phyloP scores from a whole-genome alignment of 768 basidiomycete species.

The Pholiota conissans region DNA sequence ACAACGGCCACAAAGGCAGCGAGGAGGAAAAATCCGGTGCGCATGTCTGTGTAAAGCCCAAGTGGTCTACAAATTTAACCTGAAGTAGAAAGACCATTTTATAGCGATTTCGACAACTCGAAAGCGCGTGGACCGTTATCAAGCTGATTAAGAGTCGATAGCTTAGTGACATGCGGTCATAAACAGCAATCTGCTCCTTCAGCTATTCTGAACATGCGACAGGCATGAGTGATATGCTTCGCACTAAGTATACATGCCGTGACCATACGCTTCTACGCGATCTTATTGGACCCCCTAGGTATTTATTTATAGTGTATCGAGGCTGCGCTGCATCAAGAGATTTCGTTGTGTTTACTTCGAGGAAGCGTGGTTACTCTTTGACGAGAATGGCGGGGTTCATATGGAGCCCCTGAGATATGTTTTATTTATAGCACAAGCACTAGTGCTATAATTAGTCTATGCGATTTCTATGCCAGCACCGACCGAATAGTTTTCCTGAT shows the following conservation, averaged over 20 bases:
- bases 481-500: background rate
- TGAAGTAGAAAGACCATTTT: background rate
- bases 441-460: background rate
- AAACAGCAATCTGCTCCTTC: background rate
- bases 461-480: background rate
- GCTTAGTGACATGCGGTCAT: conserved; percentile 1
- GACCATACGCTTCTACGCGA: conserved; percentile 1
- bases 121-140: conserved; percentile 1
- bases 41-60: conserved; percentile 7
- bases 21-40: conserved; percentile 11
- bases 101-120: background rate
- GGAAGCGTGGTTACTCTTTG: background rate
- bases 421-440: background rate
- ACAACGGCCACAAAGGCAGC: conserved; percentile 9
- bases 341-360: background rate
- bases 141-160: background rate
- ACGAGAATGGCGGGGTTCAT: background rate
- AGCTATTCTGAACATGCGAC: background rate
- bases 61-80: background rate
- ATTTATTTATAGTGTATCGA: background rate
- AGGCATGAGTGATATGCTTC: background rate
- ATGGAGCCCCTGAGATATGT: background rate
- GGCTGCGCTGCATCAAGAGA: background rate
- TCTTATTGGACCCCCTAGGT: background rate
- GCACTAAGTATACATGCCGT: background rate